Evolutionary conservation across 2,329 filamentous ascomycete species (phyloP).

Genomic region (Colletotrichum lentis): DNA sequence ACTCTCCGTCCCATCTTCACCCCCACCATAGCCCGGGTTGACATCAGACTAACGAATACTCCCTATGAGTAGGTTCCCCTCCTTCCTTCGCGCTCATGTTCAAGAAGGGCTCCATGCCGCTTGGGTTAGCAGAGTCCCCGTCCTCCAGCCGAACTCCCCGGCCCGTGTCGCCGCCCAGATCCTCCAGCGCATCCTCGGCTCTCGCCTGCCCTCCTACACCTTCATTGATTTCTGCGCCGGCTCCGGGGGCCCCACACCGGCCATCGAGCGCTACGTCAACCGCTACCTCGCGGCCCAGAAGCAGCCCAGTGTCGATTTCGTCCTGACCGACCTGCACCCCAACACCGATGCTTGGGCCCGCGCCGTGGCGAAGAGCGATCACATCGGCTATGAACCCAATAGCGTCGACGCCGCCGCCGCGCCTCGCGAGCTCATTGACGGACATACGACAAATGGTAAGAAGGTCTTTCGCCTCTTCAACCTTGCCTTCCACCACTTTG

Average conservation of each 20-base stretch:
- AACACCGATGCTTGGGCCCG: slow-evolving; percentile 67
- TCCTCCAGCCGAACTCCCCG: slow-evolving; percentile 65
- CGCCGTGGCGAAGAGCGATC: slow-evolving; percentile 59
- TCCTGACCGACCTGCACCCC: slow-evolving; percentile 73
- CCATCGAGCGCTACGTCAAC: slow-evolving; percentile 69
- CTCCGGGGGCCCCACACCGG: slow-evolving; percentile 74
- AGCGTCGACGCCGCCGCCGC: slow-evolving; percentile 72
- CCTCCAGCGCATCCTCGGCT: slow-evolving; percentile 61
- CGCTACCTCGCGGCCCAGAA: slow-evolving; percentile 45
- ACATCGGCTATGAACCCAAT: slow-evolving; percentile 66
- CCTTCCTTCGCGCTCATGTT: slow-evolving; percentile 69
- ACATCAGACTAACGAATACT: slow-evolving; percentile 18
- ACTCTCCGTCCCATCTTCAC: slow-evolving; percentile 5
- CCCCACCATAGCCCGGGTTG: not conserved
- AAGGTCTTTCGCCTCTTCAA: slow-evolving; percentile 76
- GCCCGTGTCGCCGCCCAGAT: slow-evolving; percentile 67
- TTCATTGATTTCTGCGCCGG: slow-evolving; percentile 82
- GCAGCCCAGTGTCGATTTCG: slow-evolving; percentile 58
- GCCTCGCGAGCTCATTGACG: slow-evolving; percentile 57
- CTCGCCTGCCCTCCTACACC: slow-evolving; percentile 60
- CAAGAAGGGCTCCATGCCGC: slow-evolving; percentile 70
- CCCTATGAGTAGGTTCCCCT: slow-evolving; percentile 64
- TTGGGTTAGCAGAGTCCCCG: slow-evolving; percentile 68
- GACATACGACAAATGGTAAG: slow-evolving; percentile 46
- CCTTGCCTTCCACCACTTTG: slow-evolving; percentile 80